phyloP scores from a whole-genome alignment of 352 stramenopile genomes.

The Achlya hypogyna region DNA sequence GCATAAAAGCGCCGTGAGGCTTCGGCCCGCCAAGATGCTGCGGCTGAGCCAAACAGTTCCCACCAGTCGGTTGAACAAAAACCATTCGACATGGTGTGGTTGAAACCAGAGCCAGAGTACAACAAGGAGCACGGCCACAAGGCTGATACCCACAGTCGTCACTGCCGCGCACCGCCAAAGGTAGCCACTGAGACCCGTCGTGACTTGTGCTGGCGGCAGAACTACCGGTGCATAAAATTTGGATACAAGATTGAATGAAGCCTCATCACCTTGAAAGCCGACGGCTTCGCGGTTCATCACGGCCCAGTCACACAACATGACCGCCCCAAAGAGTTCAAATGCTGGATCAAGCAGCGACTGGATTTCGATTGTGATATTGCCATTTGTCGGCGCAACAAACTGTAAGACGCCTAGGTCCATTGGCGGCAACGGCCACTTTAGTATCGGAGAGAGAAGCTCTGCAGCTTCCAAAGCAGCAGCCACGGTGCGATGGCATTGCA shows the following conservation, averaged over 20 bases:
- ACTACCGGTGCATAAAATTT: background rate
- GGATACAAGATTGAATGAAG: slow-evolving; percentile 1
- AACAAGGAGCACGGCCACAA: background rate
- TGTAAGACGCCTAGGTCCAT: background rate
- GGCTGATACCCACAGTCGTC: background rate
- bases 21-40: background rate
- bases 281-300: background rate
- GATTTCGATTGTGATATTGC: background rate
- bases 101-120: background rate
- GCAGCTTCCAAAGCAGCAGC: background rate
- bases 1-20: background rate
- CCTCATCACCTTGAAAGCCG: background rate
- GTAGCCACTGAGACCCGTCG: background rate
- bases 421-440: too few species aligned
- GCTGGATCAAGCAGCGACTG: background rate
- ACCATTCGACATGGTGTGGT: background rate
- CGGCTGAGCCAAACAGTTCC: background rate
- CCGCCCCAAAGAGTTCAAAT: background rate
- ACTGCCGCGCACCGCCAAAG: background rate
- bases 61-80: background rate
- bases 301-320: slow-evolving; percentile 1
- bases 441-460: too few species aligned
- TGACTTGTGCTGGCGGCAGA: background rate
- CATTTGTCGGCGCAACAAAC: background rate
- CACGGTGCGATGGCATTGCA: too few species aligned